A percentile compares a stretch with the other conserved stretches of the same genome.
Evolutionary conservation across 441 rosid genomes (phyloP).

Genomic region (Bocquillonia castaneifolia): DNA sequence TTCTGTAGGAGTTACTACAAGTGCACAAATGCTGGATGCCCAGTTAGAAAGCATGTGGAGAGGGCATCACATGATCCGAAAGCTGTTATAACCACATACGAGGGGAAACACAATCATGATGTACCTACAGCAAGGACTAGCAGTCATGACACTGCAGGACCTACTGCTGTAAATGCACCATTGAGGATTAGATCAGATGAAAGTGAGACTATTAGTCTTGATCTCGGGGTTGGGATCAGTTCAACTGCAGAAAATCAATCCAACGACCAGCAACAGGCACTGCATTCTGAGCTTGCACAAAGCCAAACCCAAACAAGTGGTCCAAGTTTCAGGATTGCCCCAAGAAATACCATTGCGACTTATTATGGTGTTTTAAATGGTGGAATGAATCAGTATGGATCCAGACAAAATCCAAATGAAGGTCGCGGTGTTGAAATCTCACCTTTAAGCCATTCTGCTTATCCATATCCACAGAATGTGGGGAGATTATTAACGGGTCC

Average conservation of each 20-base stretch:
- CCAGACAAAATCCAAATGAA: conserved; percentile 45
- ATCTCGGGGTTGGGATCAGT: conserved; percentile 86
- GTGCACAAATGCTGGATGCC: conserved; percentile 88
- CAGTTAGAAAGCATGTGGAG: conserved; percentile 96
- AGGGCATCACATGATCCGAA: conserved; percentile 96
- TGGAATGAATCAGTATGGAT: conserved; percentile 44
- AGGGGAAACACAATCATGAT: conserved; percentile 95
- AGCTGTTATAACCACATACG: conserved; percentile 95
- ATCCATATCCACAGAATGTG: conserved; percentile 57
- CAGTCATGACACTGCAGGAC: conserved; percentile 56
- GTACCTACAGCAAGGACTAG: conserved; percentile 68
- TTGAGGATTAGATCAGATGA: conserved; percentile 51
- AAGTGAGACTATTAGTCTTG: conserved; percentile 65
- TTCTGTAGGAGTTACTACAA: conserved; percentile 92
- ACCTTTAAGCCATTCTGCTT: conserved; percentile 48
- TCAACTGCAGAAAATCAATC: conserved; percentile 44
- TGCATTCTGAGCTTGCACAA: conserved; percentile 35
- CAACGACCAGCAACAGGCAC: conserved; percentile 40
- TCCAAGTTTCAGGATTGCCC: conserved; percentile 48
- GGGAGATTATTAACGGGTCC: conserved; percentile 81
- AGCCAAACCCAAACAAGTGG: conserved; percentile 35
- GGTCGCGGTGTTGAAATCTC: conserved; percentile 43
- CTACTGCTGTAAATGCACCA: conserved; percentile 30
- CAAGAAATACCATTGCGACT: conserved; percentile 38
- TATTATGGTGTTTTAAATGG: conserved; percentile 52